phyloP scores from a whole-genome alignment of 2,329 filamentous ascomycete genomes.

The Sarocladiaceae sp. region DNA sequence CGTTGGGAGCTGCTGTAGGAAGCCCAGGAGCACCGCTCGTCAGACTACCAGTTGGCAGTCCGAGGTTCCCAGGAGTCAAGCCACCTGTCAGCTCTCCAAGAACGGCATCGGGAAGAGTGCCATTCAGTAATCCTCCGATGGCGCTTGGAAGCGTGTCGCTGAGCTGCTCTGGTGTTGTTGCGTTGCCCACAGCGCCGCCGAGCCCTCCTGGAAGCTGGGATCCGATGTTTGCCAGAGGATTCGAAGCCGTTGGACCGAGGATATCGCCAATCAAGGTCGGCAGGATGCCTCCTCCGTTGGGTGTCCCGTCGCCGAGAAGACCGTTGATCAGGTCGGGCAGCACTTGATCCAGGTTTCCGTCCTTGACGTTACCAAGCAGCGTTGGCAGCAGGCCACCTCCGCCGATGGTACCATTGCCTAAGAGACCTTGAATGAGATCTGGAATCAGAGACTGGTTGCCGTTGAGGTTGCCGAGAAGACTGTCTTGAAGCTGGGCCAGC shows the following conservation, averaged over 20 bases:
- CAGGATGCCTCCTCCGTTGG: conserved; percentile 3
- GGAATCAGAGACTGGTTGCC: background rate
- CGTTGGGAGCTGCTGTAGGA: background rate
- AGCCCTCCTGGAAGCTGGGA: background rate
- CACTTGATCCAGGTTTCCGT: conserved; percentile 1
- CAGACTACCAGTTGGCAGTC: background rate
- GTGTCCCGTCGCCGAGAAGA: conserved; percentile 1
- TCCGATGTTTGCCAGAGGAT: conserved; percentile 6
- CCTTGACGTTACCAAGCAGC: conserved; percentile 2
- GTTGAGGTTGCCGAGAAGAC: background rate
- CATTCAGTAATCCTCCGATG: conserved; percentile 1
- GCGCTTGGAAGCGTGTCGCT: conserved; percentile 1
- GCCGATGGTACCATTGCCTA: background rate
- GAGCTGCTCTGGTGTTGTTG: background rate
- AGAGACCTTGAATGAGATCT: background rate
- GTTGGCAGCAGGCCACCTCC: conserved; percentile 4
- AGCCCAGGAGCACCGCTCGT: background rate
- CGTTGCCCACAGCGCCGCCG: background rate
- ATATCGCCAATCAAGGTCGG: background rate
- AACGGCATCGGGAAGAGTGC: background rate
- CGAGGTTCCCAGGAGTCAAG: background rate
- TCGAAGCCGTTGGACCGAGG: background rate
- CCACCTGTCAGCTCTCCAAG: conserved; percentile 1
- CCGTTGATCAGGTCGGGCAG: background rate
- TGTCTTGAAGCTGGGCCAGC: conserved; percentile 1